A percentile compares a stretch with the other conserved stretches of the same genome.
These are phyloP conservation scores for Saccharomycopsis javanensis DNA, from an alignment of 805 yeast genomes.

Conservation along the genomic window DNA sequence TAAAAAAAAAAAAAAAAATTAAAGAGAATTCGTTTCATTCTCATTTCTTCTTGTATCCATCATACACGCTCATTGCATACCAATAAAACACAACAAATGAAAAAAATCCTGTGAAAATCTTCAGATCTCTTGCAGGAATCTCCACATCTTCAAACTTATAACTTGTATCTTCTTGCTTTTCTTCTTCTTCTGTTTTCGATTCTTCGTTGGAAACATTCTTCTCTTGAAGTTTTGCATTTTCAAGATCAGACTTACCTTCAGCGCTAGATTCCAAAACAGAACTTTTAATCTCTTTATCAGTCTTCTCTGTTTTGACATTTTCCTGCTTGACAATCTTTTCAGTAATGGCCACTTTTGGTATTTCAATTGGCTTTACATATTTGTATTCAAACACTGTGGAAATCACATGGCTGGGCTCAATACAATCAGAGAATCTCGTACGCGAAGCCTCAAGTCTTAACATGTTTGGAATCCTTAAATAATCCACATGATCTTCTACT, in stretches of 20 bases:
- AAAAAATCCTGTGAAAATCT: slow-evolving; percentile 4
- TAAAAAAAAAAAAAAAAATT: not conserved
- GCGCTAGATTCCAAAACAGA: not conserved
- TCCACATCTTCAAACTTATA: slow-evolving; percentile 7
- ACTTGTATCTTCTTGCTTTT: not conserved
- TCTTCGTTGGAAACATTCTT: not conserved
- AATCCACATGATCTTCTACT: not conserved
- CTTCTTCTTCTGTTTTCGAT: not conserved
- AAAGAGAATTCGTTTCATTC: not conserved
- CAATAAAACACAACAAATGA: not conserved
- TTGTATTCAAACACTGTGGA: not conserved
- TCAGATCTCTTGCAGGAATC: slow-evolving; percentile 9
- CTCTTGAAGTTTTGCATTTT: not conserved
- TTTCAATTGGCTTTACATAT: not conserved
- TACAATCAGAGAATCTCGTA: not conserved
- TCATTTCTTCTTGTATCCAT: not conserved
- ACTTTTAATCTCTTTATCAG: not conserved
- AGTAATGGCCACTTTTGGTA: not conserved
- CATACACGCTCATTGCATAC: not conserved
- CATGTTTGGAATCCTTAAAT: not conserved
- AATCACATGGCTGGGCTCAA: not conserved
- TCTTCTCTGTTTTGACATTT: not conserved
- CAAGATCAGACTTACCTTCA: not conserved
- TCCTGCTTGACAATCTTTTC: not conserved
- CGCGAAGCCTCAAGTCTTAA: not conserved